Conservation (phyloP, 306 rosid species). For the Trifolium pratense region DNA sequence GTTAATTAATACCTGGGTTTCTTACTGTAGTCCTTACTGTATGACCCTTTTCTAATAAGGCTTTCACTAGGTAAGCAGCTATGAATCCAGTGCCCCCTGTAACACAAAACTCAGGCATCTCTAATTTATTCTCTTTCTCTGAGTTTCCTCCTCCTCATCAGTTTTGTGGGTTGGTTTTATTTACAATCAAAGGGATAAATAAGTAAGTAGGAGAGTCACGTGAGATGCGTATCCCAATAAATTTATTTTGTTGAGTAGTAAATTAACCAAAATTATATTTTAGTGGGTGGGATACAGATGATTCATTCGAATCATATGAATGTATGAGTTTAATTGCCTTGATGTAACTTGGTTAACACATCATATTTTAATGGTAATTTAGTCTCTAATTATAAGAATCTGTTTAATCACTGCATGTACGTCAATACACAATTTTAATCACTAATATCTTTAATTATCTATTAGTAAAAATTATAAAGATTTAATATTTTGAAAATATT, state of each 20-base stretch:
- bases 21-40: constrained; percentile 73
- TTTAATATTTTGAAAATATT: no score
- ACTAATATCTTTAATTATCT: no score
- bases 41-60: constrained; percentile 70
- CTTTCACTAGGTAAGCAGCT: constrained; percentile 70
- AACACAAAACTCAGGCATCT: constrained; percentile 78
- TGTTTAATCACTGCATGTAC: no score
- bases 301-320: background rate
- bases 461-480: no score
- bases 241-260: background rate
- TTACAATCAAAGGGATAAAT: background rate
- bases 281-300: background rate
- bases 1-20: constrained; percentile 56
- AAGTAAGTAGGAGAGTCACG: background rate
- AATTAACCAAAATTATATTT: background rate
- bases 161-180: background rate
- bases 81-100: constrained; percentile 90
- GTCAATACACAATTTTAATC: no score
- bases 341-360: no score
- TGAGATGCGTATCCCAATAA: background rate
- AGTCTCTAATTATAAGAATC: no score
- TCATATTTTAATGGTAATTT: no score
- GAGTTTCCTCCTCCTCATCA: background rate
- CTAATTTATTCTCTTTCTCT: background rate
- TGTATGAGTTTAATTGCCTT: no score